Base-by-base conservation (phyloP, 2,329 filamentous ascomycete species). In the Cladosporium cucumerinum region DNA sequence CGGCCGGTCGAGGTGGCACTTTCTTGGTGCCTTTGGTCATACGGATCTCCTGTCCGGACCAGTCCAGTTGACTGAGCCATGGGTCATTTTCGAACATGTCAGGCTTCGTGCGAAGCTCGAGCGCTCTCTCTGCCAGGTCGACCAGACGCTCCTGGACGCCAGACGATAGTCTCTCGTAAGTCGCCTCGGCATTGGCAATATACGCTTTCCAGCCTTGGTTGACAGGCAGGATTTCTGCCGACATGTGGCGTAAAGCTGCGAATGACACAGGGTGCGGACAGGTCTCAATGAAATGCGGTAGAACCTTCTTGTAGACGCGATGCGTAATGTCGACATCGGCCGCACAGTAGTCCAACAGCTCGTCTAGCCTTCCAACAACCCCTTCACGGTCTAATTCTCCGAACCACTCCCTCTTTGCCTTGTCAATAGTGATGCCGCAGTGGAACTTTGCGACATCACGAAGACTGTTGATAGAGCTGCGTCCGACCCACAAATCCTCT, bases 191-290 rank as follows among this genome's bases (percentile, higher is more conserved):
- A 65, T 90, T 94, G 12, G 84, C 80, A 52, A 98, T 83, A 74
- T 99, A 99, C 1, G 86, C 81, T 66, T 94, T 86, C 96, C 96
- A 99, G 0, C 90, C 88, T 71, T 89, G 86, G 75, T 98, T 87
- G 52, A 98, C 90, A 0, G 95, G 95, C 8, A 99, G 81, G 57
- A 98, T 97, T 68, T 97, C 93, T 0, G 93, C 90, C 0, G 93
- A 93, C n/a, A 99, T 84, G 75, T 98, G 95, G 18, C 95, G 86
- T 21, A 99, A 82, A 1, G 95, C 95, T 2, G 92, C 94, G 73
- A 99, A 99, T 78, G 93, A 98, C 72, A 99, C 95, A 0, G 95
- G 95, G 77, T 99, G 96, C 0, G 95, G 95, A 74, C 95, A 99
- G 28, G 91, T 91, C 52, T 92, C 84, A 23, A 97, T 81, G 72